Conservation (phyloP, 371 early-diverging fungal genomes). For the Mucor irregularis region DNA sequence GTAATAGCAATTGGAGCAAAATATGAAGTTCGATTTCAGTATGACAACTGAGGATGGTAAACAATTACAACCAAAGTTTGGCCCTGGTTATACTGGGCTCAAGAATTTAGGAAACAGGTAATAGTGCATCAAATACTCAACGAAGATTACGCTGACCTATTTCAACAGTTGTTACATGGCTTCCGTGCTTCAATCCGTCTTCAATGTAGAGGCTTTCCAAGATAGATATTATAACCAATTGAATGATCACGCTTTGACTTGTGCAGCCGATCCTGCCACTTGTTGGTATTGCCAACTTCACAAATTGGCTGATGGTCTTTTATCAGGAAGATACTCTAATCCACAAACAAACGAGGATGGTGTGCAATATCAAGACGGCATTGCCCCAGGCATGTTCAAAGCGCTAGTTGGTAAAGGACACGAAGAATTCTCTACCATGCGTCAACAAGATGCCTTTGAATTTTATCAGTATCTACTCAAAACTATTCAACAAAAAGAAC, state of each 20-base stretch:
- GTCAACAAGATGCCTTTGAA: constrained; percentile 98
- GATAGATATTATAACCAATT: constrained; percentile 57
- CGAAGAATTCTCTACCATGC: constrained; percentile 92
- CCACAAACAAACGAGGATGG: constrained; percentile 49
- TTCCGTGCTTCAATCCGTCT: constrained; percentile 86
- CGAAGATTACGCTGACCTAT: no score
- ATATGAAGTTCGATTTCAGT: constrained; percentile 94
- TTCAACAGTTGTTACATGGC: constrained; percentile 98
- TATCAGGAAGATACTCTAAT: constrained; percentile 84
- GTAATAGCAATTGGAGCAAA: constrained; percentile 83
- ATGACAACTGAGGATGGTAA: constrained; percentile 97
- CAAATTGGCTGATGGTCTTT: constrained; percentile 88
- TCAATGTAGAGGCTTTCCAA: constrained; percentile 71
- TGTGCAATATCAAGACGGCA: constrained; percentile 61
- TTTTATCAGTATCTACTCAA: constrained; percentile 82
- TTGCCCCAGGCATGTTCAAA: constrained; percentile 92
- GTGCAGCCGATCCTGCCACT: constrained; percentile 62
- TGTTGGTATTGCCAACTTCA: constrained; percentile 90
- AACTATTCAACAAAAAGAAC: constrained; percentile 75
- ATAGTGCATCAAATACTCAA: no score
- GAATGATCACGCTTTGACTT: constrained; percentile 66
- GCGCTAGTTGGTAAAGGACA: constrained; percentile 85
- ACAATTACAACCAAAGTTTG: constrained; percentile 78
- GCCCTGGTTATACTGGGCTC: constrained; percentile 92
- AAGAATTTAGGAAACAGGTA: constrained; percentile 94